Base-by-base conservation (phyloP, 345 rosid species). In the Lepidium sativum region DNA sequence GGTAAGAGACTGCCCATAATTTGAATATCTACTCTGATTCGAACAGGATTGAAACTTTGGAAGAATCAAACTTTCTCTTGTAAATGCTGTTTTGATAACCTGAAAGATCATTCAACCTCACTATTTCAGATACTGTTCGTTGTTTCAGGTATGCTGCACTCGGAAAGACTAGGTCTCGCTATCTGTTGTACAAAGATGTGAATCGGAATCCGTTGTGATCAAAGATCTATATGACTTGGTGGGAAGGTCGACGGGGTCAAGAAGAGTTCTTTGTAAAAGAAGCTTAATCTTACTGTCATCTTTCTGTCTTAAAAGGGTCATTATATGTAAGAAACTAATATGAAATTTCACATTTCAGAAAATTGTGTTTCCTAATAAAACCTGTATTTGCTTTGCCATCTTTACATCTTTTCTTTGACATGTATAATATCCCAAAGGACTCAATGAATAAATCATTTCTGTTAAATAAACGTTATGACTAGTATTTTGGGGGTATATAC, bases 61-160 rank as follows among this genome's bases (percentile, higher is more conserved):
- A 31, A 63, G 58, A 18, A 9, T n/a, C 17, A 0, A 35, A 66
- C 52, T 40, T 58, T 54, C 23, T 9, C 27, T 10, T 54, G 71
- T 32, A 31, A 48, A 43, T 38, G 38, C 31, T 63, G 42, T 55
- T 20, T 31, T 56, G 16, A 39, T 11, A 11, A 54, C 63, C 35
- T 18, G 38, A 45, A 63, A 20, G 15, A 38, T 55, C 43, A 54
- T 14, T 35, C 14, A 15, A 54, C 51, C 63, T 37, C 48, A 54
- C 32, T n/a, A 8, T 70, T 59, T 70, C 35, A 60, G 12, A 20
- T 41, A 41, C 1, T 34, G 6, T 50, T 45, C 5, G 44, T 18
- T 5, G 69, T 68, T 78, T 72, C 85, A 86, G 92, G 95, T 87
- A 91, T 74, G 91, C 86, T 75, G 94, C 94, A 5, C 89, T 91